Percentiles rank a stretch among this genome's conserved stretches.
Conservation (phyloP, 257 asterid species). For the Solanum lignicaule region DNA sequence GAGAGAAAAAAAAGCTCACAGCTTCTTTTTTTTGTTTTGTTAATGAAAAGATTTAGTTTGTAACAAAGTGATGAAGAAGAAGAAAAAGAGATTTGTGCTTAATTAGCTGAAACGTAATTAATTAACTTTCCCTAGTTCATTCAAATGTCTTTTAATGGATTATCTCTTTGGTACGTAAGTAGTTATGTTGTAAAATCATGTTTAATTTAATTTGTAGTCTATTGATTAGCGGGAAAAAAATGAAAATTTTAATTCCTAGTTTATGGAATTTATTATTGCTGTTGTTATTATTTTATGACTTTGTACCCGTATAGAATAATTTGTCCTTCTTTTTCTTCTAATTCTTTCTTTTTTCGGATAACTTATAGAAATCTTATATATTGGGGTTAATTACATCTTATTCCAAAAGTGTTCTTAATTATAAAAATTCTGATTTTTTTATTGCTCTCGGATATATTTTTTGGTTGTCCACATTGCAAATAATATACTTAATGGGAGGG, state of each 20-base stretch:
- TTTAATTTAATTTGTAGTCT: constrained; percentile 6
- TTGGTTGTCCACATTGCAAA: neutral
- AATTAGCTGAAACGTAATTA: neutral
- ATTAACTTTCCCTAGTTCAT: neutral
- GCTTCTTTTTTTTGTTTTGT: neutral
- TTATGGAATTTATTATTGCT: neutral
- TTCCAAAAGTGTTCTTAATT: neutral
- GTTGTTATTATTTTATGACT: neutral
- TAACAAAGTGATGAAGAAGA: neutral
- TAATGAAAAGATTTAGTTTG: neutral
- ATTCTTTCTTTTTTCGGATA: neutral
- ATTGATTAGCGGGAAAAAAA: constrained; percentile 1
- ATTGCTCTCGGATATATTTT: no score
- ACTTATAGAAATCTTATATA: neutral
- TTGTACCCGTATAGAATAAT: neutral
- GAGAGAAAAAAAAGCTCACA: neutral
- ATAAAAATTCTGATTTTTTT: accelerated
- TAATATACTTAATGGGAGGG: neutral
- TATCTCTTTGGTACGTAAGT: constrained; percentile 5
- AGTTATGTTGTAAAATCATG: constrained; percentile 21
- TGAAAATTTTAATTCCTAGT: neutral
- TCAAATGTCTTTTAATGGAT: neutral
- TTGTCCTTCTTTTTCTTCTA: neutral
- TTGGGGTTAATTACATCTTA: no score
- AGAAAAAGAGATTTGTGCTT: neutral